Conservation (phyloP, 306 rosid species). For the Mimosa bimucronata region DNA sequence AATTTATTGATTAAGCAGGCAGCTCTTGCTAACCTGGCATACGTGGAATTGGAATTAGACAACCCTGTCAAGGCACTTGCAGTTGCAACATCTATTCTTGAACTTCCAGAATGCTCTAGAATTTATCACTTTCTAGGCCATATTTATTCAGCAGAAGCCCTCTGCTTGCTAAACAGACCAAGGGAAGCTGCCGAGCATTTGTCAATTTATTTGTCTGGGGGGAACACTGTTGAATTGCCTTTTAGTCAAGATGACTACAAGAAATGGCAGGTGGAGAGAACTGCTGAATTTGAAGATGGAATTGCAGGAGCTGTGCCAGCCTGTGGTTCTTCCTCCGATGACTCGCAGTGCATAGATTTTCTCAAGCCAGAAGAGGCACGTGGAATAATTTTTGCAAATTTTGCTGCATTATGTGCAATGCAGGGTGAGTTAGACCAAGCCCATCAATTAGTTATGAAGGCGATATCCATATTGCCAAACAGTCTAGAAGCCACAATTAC, state of each 20-base stretch:
- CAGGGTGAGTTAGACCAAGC: constrained; percentile 87
- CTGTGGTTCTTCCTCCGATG: constrained; percentile 51
- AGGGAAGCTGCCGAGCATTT: constrained; percentile 87
- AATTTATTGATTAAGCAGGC: constrained; percentile 81
- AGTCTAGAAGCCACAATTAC: constrained; percentile 82
- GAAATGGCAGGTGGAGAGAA: constrained; percentile 62
- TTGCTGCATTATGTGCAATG: constrained; percentile 75
- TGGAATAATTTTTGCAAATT: constrained; percentile 73
- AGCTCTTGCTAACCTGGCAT: constrained; percentile 85
- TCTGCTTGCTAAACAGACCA: constrained; percentile 81
- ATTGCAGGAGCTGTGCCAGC: constrained; percentile 61
- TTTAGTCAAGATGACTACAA: constrained; percentile 78
- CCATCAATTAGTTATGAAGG: constrained; percentile 52
- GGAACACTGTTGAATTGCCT: constrained; percentile 64
- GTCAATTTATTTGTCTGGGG: constrained; percentile 71
- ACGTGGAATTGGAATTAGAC: constrained; percentile 83
- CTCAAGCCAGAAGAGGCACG: constrained; percentile 93
- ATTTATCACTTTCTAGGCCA: constrained; percentile 80
- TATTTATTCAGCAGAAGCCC: constrained; percentile 94
- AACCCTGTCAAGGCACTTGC: constrained; percentile 81
- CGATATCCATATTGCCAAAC: constrained; percentile 74
- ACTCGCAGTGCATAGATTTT: constrained; percentile 49
- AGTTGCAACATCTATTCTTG: constrained; percentile 64
- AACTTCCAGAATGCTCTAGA: constrained; percentile 85
- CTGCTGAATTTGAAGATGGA: constrained; percentile 67